Percentiles rank a stretch among this genome's conserved stretches.
Conservation (phyloP, 2,329 filamentous ascomycete species). For the Colletotrichum tamarilloi region DNA sequence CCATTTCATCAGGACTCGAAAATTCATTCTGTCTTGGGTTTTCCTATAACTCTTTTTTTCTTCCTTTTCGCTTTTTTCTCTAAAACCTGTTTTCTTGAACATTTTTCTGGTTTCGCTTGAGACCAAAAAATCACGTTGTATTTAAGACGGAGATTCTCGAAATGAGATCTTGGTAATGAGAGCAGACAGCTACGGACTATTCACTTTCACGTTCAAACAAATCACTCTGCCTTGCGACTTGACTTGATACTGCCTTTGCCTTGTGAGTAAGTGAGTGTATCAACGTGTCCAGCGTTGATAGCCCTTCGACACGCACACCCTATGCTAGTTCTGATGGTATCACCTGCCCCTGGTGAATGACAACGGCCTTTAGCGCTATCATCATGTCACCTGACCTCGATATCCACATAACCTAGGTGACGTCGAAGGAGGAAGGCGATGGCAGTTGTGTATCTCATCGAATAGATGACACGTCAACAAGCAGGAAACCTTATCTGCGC, state of each 20-base stretch:
- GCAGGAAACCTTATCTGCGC: neutral
- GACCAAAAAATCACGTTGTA: slow-evolving; percentile 8
- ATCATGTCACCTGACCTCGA: no score
- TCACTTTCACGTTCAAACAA: neutral
- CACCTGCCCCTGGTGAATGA: no score
- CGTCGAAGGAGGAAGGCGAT: no score
- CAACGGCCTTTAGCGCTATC: no score
- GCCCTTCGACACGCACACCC: no score
- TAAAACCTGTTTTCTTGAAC: neutral
- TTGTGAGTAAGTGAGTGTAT: no score
- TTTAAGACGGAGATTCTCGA: neutral
- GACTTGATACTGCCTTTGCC: no score
- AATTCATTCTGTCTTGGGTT: slow-evolving; percentile 17
- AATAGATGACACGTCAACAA: neutral
- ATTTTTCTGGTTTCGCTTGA: neutral
- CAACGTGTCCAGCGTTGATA: no score
- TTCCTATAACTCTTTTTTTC: neutral
- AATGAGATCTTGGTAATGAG: slow-evolving; percentile 18
- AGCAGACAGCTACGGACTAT: slow-evolving; percentile 27
- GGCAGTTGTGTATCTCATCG: no score
- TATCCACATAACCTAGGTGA: no score
- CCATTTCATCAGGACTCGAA: neutral
- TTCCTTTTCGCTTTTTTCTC: neutral
- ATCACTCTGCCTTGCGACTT: no score
- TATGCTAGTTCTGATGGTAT: no score